Base-by-base conservation (phyloP, 106 monocot species). In the Hemerocallis citrina region DNA sequence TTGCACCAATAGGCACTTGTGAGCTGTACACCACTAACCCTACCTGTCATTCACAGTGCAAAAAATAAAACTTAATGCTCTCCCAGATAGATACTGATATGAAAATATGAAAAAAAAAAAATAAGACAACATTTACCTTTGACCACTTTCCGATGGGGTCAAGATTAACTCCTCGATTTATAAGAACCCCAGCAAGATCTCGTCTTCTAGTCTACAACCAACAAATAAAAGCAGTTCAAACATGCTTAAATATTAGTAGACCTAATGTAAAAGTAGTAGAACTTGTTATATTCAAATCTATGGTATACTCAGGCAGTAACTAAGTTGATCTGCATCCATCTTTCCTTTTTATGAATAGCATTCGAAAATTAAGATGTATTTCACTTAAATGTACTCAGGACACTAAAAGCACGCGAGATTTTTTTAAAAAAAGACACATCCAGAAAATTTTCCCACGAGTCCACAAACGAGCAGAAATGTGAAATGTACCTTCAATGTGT, bases 401-500 rank as follows among this genome's bases (percentile, higher is more conserved):
- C n/a, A n/a, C n/a, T n/a, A n/a, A n/a, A n/a, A n/a, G n/a, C n/a
- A n/a, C n/a, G n/a, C n/a, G n/a, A n/a, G n/a, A n/a, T n/a, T n/a
- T n/a, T n/a, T n/a, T n/a, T n/a, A n/a, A n/a, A n/a, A n/a, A n/a
- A n/a, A n/a, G n/a, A n/a, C n/a, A n/a, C n/a, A n/a, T n/a, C n/a
- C n/a, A n/a, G n/a, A n/a, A n/a, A n/a, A n/a, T n/a, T n/a, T n/a
- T n/a, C n/a, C n/a, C n/a, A n/a, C n/a, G n/a, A n/a, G n/a, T n/a
- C n/a, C n/a, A n/a, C n/a, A n/a, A n/a, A n/a, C n/a, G n/a, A n/a
- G n/a, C n/a, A n/a, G n/a, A n/a, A n/a, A n/a, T n/a, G n/a, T n/a
- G n/a, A n/a, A n/a, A n/a, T n/a, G n/a, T 64, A 98, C 91, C 96
- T 98, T 98, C 63, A 98, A 67, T 25, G 91, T 98, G 62, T 98